Base-by-base conservation (phyloP, 2,329 filamentous ascomycete genomes). In the Rutstroemia sp. region DNA sequence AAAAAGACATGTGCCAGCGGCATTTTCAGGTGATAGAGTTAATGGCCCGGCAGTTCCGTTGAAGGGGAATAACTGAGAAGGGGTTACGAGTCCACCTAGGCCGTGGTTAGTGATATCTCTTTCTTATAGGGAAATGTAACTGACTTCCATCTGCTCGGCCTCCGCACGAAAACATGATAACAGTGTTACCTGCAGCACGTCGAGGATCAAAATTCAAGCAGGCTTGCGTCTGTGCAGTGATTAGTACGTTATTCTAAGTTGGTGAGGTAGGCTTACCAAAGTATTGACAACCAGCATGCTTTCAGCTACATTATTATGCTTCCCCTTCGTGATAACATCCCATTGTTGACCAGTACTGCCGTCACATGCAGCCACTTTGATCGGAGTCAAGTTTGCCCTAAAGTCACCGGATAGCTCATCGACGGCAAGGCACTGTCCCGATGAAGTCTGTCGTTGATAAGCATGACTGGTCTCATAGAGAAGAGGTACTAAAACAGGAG, bases 131-230 rank as follows among this genome's bases (percentile, higher is more conserved):
- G 7, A 1, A 52, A 21, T n/a, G 4, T 52, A 21, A 47, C 21
- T 16, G 27, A 56, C 55, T 36, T 27, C 55, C 55, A 12, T 57
- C 55, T 14, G 55, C 55, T 7, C 55, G n/a, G 12, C 55, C 55
- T 30, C 55, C 55, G 21, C 58, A 58, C 7, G 56, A 80, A 63
- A 83, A 83, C 23, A 83, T 71, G 36, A 77, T 63, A 14, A 81
- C 78, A 61, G 80, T 78, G 63, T 78, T 76, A 10, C 78, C 78
- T 2, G 72, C 70, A 0, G 72, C 67, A 27, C 78, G 73, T 48
- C 79, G 73, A 5, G 75, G 73, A 61, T 84, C 80, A 60, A 81
- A 81, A 68, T 80, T 83, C 60, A 82, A 68, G 65, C 80, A 84
- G 25, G 79, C 80, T 59, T 82, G 73, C 0, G 79, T 83, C 69